A percentile compares a stretch with the other conserved stretches of the same genome.
Conservation (phyloP, 345 rosid species). For the Trapa incisa region DNA sequence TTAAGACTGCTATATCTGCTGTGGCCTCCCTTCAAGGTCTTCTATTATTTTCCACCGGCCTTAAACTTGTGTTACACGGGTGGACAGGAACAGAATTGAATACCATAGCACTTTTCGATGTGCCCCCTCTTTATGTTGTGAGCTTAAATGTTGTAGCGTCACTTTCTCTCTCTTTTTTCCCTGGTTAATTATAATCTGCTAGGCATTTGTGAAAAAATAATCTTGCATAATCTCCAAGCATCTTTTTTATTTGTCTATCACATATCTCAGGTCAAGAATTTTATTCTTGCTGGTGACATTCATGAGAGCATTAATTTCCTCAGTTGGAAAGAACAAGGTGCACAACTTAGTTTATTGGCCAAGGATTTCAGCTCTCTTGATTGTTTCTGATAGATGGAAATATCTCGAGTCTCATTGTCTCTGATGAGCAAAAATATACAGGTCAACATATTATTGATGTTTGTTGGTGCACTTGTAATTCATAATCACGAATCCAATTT, state of each 20-base stretch:
- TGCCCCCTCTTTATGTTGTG: constrained; percentile 86
- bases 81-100: constrained; percentile 88
- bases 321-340: constrained; percentile 96
- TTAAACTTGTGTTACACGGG: constrained; percentile 79
- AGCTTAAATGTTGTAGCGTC: constrained; percentile 87
- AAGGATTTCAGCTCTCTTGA: constrained; percentile 93
- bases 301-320: constrained; percentile 92
- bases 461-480: neutral
- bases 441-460: constrained; percentile 27
- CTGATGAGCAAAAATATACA: constrained; percentile 91
- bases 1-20: constrained; percentile 97
- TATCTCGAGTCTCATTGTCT: constrained; percentile 79
- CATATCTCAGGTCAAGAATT: constrained; percentile 73
- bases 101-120: constrained; percentile 89
- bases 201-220: neutral
- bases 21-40: constrained; percentile 97
- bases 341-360: constrained; percentile 84
- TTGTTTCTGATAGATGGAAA: constrained; percentile 97
- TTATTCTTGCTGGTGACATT: constrained; percentile 81
- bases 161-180: constrained; percentile 5
- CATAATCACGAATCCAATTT: neutral
- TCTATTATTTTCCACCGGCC: constrained; percentile 90
- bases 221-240: neutral
- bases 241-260: neutral
- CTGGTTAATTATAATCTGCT: neutral